Evolutionary conservation across 2,329 filamentous ascomycete genomes (phyloP), one percentile per base, ranked within the genome.

Genomic region (Blastomyces silverae): DNA sequence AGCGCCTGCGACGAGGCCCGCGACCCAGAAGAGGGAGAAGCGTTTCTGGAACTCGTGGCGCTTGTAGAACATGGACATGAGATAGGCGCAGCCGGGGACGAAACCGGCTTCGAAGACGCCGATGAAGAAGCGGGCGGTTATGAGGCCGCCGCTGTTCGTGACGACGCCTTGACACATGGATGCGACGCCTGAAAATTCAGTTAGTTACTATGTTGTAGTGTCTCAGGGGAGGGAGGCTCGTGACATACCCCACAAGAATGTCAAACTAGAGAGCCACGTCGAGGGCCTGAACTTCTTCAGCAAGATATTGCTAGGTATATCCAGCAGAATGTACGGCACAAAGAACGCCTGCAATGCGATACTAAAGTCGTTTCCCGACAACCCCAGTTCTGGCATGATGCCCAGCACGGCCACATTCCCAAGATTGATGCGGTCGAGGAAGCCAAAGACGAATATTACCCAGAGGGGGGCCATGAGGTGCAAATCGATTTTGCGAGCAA

Each of bases 11-110:
- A 76, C 67, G 48, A 74, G 72, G 6, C 69, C 70, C 1, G 71
- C 73, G 17, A 71, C 72, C 66, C 74, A 76, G 66, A 76, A 74
- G 10, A 74, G 66, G 22, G 72, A 71, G 67, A 74, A 74, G 39
- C 73, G 69, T 65, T 68, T 75, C 67, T 80, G 76, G 25, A 80
- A 76, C 62, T 75, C 73, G 52, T 73, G 70, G 28, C 70, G 71
- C 25, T 68, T 70, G 60, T 81, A 82, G 64, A 73, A 77, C 67
- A 69, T 71, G 46, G 68, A 67, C 63, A 75, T 70, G 17, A 73
- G 66, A 48, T 71, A 73, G 13, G 69, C 70, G 64, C 67, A 71
- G 8, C 76, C 77, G 1, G 76, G 77, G 28, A 79, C 74, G 61
- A 77, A 77, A 3, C 76, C 76, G 10, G 73, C 75, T 61, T 76